Conservation (phyloP, 768 basidiomycete genomes). For the Rhizopogon vesiculosus region DNA sequence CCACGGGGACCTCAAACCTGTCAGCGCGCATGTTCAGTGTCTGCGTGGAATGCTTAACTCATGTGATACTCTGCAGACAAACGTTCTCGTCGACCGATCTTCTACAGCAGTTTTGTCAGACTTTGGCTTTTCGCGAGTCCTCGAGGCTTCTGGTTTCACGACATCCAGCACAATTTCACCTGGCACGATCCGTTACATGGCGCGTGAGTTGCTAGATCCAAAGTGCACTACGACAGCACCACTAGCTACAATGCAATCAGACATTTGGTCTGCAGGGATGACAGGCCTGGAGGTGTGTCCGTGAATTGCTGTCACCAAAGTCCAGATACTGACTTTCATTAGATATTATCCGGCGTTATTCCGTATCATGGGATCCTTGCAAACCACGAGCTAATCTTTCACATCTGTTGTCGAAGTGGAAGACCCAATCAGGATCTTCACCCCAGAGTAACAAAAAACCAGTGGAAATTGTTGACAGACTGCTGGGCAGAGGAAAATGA, state of each 20-base stretch:
- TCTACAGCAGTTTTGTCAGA: slow-evolving; percentile 30
- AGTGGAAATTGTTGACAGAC: background rate
- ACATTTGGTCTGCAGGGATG: slow-evolving; percentile 35
- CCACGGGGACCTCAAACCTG: slow-evolving; percentile 36
- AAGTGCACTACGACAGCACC: slow-evolving; percentile 6
- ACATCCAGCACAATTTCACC: slow-evolving; percentile 23
- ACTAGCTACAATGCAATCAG: slow-evolving; percentile 20
- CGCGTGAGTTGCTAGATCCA: slow-evolving; percentile 27
- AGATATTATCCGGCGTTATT: slow-evolving; percentile 4
- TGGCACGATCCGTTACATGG: slow-evolving; percentile 37
- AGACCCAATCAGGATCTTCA: background rate
- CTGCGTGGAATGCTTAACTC: background rate
- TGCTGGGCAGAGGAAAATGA: background rate
- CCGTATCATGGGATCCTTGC: background rate
- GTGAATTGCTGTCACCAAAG: background rate
- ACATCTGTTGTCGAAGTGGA: background rate
- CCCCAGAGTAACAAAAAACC: background rate
- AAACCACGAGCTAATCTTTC: background rate
- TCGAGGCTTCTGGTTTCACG: slow-evolving; percentile 32
- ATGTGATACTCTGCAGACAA: slow-evolving; percentile 22
- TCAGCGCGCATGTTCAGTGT: slow-evolving; percentile 8
- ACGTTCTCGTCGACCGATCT: slow-evolving; percentile 30
- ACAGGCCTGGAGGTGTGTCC: slow-evolving; percentile 29
- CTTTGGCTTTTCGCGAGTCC: slow-evolving; percentile 35
- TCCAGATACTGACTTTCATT: background rate